These are phyloP conservation scores for Blastocladiella emersonii DNA, from an alignment of 371 early-diverging fungal genomes.

Conservation along the genomic window DNA sequence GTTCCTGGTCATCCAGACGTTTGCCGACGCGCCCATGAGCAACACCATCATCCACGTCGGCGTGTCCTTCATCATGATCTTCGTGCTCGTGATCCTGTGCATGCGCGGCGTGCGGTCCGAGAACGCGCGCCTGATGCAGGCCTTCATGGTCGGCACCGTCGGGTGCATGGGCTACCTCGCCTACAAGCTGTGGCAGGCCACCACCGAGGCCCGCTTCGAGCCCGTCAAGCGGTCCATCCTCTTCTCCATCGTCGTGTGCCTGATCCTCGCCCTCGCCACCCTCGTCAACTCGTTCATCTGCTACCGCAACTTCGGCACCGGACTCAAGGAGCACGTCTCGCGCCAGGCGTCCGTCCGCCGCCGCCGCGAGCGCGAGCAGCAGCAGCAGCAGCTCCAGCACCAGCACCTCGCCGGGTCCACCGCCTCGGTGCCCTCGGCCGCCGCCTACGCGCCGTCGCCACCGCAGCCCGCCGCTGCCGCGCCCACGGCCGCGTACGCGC, in stretches of 20 bases:
- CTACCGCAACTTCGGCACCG: constrained; percentile 1
- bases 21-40: background rate
- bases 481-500: no score
- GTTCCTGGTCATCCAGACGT: constrained; percentile 3
- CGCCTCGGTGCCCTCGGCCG: no score
- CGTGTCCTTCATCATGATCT: background rate
- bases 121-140: background rate
- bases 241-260: background rate
- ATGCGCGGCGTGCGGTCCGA: background rate
- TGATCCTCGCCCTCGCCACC: background rate
- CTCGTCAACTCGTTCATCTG: background rate
- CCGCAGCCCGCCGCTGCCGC: no score
- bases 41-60: background rate
- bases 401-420: no score
- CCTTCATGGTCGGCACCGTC: constrained; percentile 4
- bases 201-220: background rate
- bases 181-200: background rate
- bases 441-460: no score
- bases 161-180: background rate
- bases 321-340: background rate
- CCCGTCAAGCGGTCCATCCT: background rate
- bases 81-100: background rate
- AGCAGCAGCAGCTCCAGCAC: no score
- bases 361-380: background rate
- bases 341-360: background rate